phyloP scores from a whole-genome alignment of 129 eudicot genomes.

The Scalesia atractyloides region DNA sequence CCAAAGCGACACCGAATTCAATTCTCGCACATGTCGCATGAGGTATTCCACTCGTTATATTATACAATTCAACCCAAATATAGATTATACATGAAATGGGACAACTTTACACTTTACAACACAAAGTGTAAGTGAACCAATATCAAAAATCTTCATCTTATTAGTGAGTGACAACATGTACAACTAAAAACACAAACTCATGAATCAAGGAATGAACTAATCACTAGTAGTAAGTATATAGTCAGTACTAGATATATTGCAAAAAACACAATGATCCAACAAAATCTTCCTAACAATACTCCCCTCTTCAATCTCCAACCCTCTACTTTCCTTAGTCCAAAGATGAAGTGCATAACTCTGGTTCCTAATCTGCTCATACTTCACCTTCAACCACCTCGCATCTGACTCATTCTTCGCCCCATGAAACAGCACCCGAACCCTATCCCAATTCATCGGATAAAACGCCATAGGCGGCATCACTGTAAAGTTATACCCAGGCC shows the following conservation, averaged over 20 bases:
- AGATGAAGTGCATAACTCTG: constrained; percentile 75
- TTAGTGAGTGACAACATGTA: constrained; percentile 11
- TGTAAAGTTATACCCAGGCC: constrained; percentile 56
- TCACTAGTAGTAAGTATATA: constrained; percentile 12
- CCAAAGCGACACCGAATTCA: too few species aligned
- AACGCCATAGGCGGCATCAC: constrained; percentile 74
- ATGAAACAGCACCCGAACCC: constrained; percentile 53
- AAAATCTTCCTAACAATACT: constrained; percentile 65
- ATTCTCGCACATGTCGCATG: too few species aligned
- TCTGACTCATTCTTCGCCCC: constrained; percentile 49
- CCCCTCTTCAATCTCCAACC: constrained; percentile 58
- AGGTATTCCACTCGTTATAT: too few species aligned
- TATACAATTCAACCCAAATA: too few species aligned
- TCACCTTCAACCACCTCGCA: constrained; percentile 49
- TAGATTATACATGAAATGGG: too few species aligned
- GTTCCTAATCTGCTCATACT: constrained; percentile 52
- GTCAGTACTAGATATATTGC: constrained; percentile 39
- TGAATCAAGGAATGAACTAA: neutral
- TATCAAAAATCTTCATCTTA: neutral
- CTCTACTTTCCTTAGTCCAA: constrained; percentile 87
- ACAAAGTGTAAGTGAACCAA: neutral
- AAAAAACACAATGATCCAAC: constrained; percentile 56
- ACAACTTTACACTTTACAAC: neutral
- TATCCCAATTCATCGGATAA: constrained; percentile 87
- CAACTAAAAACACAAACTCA: constrained; percentile 10